Percentiles rank a stretch among this genome's conserved stretches.
Evolutionary conservation across 352 stramenopile species (phyloP).

Genomic region (Pythium myriotylum): DNA sequence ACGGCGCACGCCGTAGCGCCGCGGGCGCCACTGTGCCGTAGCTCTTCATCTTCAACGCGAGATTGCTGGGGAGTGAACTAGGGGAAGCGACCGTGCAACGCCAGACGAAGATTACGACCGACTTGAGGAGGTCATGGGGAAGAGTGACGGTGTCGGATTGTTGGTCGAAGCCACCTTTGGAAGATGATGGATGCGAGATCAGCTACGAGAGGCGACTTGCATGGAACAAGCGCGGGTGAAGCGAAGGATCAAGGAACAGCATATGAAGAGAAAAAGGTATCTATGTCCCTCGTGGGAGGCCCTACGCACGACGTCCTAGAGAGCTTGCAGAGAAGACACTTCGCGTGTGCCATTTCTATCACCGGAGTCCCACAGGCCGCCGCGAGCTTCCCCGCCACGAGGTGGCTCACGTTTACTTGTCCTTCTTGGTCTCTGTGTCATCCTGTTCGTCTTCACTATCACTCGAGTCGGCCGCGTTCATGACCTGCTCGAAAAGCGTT

Average conservation of each 20-base stretch:
- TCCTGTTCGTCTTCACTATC: slow-evolving; percentile 87
- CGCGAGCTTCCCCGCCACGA: not conserved
- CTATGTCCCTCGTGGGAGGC: slow-evolving; percentile 7
- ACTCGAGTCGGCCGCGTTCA: slow-evolving; percentile 85
- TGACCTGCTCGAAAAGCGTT: slow-evolving; percentile 98
- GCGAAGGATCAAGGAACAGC: not conserved
- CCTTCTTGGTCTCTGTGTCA: slow-evolving; percentile 58
- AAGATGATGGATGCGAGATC: not conserved
- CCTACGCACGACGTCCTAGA: not conserved
- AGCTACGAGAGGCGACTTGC: not conserved
- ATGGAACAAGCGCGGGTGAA: not conserved
- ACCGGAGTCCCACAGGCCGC: not conserved
- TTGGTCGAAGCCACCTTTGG: not conserved
- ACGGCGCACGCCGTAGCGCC: slow-evolving; percentile 16
- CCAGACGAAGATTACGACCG: slow-evolving; percentile 1
- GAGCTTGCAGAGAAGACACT: not conserved
- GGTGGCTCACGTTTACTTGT: slow-evolving; percentile 37
- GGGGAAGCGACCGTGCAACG: not conserved
- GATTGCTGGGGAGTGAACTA: not conserved
- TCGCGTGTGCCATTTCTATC: not conserved
- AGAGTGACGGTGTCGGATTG: slow-evolving; percentile 5
- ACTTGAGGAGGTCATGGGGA: not conserved
- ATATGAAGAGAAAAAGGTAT: slow-evolving; percentile 12
- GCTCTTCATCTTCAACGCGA: slow-evolving; percentile 20
- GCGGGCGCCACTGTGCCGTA: slow-evolving; percentile 30